Evolutionary conservation across 176 grass and related monocot species (phyloP), one percentile per base, ranked within the genome.

Genomic region (Chloris gayana): DNA sequence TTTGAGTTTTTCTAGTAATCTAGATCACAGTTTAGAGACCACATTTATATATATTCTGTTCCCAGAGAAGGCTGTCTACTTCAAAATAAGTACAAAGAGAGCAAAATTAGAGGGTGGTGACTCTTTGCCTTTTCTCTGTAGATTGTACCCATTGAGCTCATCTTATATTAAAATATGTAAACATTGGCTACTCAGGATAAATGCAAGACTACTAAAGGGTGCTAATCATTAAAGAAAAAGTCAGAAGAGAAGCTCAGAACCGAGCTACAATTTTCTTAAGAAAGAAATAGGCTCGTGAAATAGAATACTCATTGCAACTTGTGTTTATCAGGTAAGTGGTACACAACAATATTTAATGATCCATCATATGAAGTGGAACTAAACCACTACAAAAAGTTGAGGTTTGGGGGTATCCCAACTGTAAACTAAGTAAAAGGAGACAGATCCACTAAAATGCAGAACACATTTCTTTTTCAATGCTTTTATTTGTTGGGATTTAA

Each of bases 311-410:
- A 56, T 25, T 51, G 46, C 79, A 80, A 79, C 63, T 88, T 79
- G 68, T 79, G 14, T 72, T 59, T 45, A 64, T 67, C 58, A 87
- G 73, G 51, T 69, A 84, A 72, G 14, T 17, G 74, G 38, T 74
- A 75, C 63, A 64, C 10, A 56, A 75, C 76, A 75, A 84, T 88
- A 67, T 83, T 73, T 67, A 79, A 83, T 88, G 29, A 73, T 83
- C 59, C 60, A 83, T 75, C 60, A 64, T 51, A 84, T 68, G 39
- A 63, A 77, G 69, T 80, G 70, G 77, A 80, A 75, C 71, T 84
- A 80, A 69, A 75, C 70, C 76, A 84, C 87, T 84, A 76, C 56
- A 35, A 70, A 88, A 84, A 64, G 76, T 75, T 39, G 54, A 75
- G 45, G 64, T 42, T 80, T 88, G 27, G 54, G 73, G 70, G 82